Base-by-base conservation (phyloP, 2,329 filamentous ascomycete genomes). In the Aspergillus jensenii region DNA sequence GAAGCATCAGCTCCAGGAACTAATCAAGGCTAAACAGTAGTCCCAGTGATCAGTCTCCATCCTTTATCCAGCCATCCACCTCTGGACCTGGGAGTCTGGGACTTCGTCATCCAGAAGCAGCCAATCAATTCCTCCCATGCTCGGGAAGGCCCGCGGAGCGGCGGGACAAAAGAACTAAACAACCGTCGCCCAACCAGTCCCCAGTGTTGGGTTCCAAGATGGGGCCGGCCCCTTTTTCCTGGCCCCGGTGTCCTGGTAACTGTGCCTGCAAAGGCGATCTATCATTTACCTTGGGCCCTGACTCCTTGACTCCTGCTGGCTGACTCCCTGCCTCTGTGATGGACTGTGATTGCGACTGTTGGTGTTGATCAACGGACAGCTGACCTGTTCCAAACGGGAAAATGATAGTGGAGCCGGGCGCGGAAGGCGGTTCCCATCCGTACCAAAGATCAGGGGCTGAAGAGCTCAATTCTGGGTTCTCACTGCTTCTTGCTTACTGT, bases 231-330 rank as follows among this genome's bases (percentile, higher is more conserved):
- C 44, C 25, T 25, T 25, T 21, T 46, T 46, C 25, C 25, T 31
- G 23, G 19, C 37, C 15, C 49, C 39, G 37, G 49, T 35, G 50
- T 45, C 50, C 17, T 27, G 44, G 19, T 27, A 25, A n/a, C 35
- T 51, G 14, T 31, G 14, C 9, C 33, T 52, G 50, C 50, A 44
- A 45, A 35, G 50, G 25, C 31, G 55, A 57, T 52, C 46, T 50
- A 51, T 48, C 48, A 14, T 25, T 31, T 56, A 17, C 40, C 55
- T 44, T 40, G 35, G 25, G 15, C 31, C 35, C 39, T 33, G 49
- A 25, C 15, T 44, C 8, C 19, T 23, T 25, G 23, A n/a, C 35
- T n/a, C 35, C 9, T 11, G 27, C 27, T 31, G 8, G 27, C 27
- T 31, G 27, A 31, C 27, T 31, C 27, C 3, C 21, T 31, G 27